phyloP scores from a whole-genome alignment of 441 rosid genomes.

The Gossypium davidsonii region DNA sequence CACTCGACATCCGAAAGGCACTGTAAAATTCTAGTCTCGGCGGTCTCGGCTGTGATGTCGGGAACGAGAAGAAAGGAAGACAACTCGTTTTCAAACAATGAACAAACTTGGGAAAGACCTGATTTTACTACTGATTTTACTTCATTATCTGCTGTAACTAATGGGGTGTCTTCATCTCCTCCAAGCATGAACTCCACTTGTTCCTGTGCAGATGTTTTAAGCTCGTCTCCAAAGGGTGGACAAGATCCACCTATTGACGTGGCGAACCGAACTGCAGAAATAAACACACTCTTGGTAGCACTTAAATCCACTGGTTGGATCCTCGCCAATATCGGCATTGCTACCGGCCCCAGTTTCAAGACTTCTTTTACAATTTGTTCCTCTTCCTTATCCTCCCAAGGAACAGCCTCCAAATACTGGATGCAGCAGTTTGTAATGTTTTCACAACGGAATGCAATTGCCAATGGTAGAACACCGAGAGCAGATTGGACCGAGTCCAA shows the following conservation, averaged over 20 bases:
- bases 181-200: constrained; percentile 86
- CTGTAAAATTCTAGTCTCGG: constrained; percentile 34
- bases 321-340: constrained; percentile 49
- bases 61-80: constrained; percentile 39
- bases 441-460: constrained; percentile 35
- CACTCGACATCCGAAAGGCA: constrained; percentile 59
- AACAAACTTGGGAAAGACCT: constrained; percentile 47
- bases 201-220: constrained; percentile 77
- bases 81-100: constrained; percentile 42
- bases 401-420: constrained; percentile 46
- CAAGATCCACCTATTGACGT: constrained; percentile 46
- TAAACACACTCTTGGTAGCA: constrained; percentile 52
- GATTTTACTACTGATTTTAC: constrained; percentile 48
- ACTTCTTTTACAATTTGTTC: constrained; percentile 40
- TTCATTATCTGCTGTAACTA: constrained; percentile 53
- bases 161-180: constrained; percentile 49
- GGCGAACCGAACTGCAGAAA: constrained; percentile 73
- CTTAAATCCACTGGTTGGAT: constrained; percentile 41
- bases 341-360: constrained; percentile 32
- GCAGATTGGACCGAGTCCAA: constrained; percentile 40
- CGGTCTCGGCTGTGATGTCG: constrained; percentile 23
- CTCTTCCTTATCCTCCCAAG: constrained; percentile 51
- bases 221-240: constrained; percentile 57
- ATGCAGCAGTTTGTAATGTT: constrained; percentile 37
- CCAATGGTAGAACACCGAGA: constrained; percentile 37